phyloP scores from a whole-genome alignment of 805 yeast genomes.

The Starmerella cellae region DNA sequence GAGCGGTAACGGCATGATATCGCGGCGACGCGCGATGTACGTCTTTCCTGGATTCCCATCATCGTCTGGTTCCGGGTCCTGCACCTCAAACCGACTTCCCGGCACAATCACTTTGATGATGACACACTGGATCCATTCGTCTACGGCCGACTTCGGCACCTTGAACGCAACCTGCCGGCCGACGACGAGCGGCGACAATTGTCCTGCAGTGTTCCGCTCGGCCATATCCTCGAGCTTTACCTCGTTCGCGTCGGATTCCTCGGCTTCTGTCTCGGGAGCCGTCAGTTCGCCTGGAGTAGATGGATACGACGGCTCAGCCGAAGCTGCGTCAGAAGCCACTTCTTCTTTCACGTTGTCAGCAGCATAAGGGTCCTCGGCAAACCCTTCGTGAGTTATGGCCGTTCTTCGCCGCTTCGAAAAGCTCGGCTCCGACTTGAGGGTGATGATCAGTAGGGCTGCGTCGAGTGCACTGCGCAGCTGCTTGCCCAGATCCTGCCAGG shows the following conservation, averaged over 20 bases:
- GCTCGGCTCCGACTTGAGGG: conserved; percentile 16
- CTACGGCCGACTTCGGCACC: conserved; percentile 52
- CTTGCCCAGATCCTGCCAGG: conserved; percentile 18
- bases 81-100: conserved; percentile 70
- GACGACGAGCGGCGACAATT: conserved; percentile 29
- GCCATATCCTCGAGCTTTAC: too few species aligned
- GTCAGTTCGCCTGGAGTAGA: not conserved
- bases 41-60: conserved; percentile 75
- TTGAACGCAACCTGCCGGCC: conserved; percentile 85
- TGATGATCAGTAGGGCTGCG: conserved; percentile 16
- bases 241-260: conserved; percentile 1
- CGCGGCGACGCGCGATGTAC: conserved; percentile 72
- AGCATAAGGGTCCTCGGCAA: not conserved
- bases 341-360: not conserved
- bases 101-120: conserved; percentile 66
- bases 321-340: not conserved
- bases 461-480: conserved; percentile 21
- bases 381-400: too few species aligned
- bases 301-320: not conserved
- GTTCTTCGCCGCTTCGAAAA: conserved; percentile 17
- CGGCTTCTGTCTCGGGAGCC: not conserved
- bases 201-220: not conserved
- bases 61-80: conserved; percentile 97
- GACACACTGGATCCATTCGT: conserved; percentile 94
- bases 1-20: conserved; percentile 50